Conservation (phyloP, 179 eudicot species). For the Silene noctiflora region DNA sequence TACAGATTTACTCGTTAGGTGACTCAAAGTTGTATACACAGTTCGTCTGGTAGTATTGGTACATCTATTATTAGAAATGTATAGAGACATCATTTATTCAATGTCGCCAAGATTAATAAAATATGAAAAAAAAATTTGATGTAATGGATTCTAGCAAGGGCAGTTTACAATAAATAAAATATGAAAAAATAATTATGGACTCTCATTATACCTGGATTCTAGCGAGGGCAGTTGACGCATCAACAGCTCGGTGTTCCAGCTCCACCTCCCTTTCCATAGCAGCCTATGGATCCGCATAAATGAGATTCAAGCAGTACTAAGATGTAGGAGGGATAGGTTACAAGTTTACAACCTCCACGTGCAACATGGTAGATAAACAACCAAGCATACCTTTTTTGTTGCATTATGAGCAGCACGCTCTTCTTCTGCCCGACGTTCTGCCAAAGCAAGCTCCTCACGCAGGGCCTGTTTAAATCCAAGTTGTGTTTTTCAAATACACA, state of each 20-base stretch:
- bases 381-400: constrained; percentile 63
- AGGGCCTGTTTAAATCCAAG: constrained; percentile 56
- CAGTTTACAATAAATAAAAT: neutral
- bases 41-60: neutral
- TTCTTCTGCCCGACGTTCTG: constrained; percentile 93
- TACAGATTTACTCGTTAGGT: neutral
- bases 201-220: constrained; percentile 65
- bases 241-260: constrained; percentile 90
- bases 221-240: constrained; percentile 89
- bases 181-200: constrained; percentile 1
- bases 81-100: neutral
- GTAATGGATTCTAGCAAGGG: neutral
- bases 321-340: neutral
- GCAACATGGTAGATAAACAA: constrained; percentile 16
- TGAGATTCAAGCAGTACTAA: constrained; percentile 9
- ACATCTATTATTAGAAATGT: neutral
- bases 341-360: neutral
- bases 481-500: neutral
- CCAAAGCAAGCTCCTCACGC: constrained; percentile 86
- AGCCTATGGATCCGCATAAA: constrained; percentile 47
- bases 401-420: constrained; percentile 95
- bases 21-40: neutral
- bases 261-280: constrained; percentile 99
- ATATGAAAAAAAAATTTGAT: neutral
- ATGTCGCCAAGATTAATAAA: neutral